Evolutionary conservation across 306 rosid species (phyloP), one percentile per base, ranked within the genome.

Genomic region (Trifolium repens): DNA sequence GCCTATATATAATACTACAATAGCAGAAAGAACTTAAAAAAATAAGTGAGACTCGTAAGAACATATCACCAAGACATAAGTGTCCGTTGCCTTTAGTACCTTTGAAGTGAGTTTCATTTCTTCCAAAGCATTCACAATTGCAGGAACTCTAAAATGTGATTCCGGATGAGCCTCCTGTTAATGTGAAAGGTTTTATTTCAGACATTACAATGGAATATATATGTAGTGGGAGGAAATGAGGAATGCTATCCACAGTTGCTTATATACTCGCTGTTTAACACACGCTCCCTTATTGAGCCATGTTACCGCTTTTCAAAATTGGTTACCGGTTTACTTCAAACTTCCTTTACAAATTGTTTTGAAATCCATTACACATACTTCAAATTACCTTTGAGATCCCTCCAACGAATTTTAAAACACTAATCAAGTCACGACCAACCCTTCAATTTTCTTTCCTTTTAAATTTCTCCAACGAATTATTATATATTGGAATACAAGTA

Each of bases 101-200:
- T 88, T 85, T 2, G 97, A 85, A 44, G 94, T 85, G 74, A 91
- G 91, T 78, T 90, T 85, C 96, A 82, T 84, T 57, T 85, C 75
- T 58, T 88, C 85, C 43, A 94, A 87, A 73, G 91, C 89, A 67
- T 78, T 52, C 44, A 85, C 86, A 61, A 94, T 87, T 22, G 97
- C 88, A 35, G 97, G 98, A 82, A 94, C 96, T 87, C 98, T 85
- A 54, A 94, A 84, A 86, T 91, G 94, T 60, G 94, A 91, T 80
- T 94, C 98, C 42, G 97, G 98, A 90, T 91, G 98, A 76, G 98
- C 84, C 74, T 94, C 98, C 98, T 94, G 88, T 79, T 69, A 67
- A 39, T 71, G 42, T 7, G 42, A 39, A 2, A 39, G 9, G 9
- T 39, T 39, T 39, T 39, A 39, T 39, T 39, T 39, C 42, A 39